Evolutionary conservation across 306 rosid species (phyloP).

Genomic region (Betula pendula): DNA sequence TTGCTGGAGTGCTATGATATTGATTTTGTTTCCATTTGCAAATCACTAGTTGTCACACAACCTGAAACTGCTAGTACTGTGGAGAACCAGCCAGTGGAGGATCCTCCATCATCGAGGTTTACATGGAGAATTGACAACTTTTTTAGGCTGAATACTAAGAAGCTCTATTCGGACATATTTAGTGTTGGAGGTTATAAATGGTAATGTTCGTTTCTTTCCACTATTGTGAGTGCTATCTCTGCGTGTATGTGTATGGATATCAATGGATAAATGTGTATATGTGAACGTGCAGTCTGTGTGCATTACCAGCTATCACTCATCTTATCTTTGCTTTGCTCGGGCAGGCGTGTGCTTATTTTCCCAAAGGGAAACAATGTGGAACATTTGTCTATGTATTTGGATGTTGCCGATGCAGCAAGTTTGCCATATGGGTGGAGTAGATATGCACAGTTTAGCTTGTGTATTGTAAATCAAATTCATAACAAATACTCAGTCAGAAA

Average conservation of each 20-base stretch:
- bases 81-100: conserved; percentile 78
- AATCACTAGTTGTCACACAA: conserved; percentile 59
- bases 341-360: conserved; percentile 88
- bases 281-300: not conserved
- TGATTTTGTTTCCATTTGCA: conserved; percentile 19
- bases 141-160: conserved; percentile 65
- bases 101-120: conserved; percentile 70
- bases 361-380: conserved; percentile 95
- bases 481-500: conserved; percentile 71
- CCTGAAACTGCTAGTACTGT: conserved; percentile 62
- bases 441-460: conserved; percentile 86
- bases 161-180: conserved; percentile 74
- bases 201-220: conserved; percentile 37
- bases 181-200: conserved; percentile 81
- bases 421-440: conserved; percentile 94
- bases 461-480: conserved; percentile 64
- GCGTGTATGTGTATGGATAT: too few species aligned
- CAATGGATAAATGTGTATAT: not conserved
- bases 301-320: conserved; percentile 16
- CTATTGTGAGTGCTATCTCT: conserved; percentile 10
- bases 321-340: conserved; percentile 27
- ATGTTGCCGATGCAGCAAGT: conserved; percentile 73
- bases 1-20: conserved; percentile 21
- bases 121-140: conserved; percentile 87
- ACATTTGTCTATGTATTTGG: conserved; percentile 84